Evolutionary conservation across 345 rosid species (phyloP), one percentile per base, ranked within the genome.

Genomic region (Aquilaria malaccensis): DNA sequence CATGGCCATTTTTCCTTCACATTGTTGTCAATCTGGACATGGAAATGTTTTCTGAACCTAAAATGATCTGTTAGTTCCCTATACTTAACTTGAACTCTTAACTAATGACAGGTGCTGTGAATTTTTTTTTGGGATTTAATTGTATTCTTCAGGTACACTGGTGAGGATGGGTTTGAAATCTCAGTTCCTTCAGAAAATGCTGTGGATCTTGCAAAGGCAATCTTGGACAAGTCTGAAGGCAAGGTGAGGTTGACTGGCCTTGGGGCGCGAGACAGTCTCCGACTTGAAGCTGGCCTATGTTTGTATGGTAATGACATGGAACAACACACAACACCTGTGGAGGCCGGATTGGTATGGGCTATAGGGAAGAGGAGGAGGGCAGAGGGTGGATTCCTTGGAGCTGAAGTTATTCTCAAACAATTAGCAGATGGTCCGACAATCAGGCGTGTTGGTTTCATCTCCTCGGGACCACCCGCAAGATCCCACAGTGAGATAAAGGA

Each of bases 141-240:
- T 58, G 10, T 46, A 45, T 57, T 59, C 61, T 73, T 64, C 78
- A 91, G 97, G 74, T 95, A 91, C 68, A 86, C 94, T 3, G 97
- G 97, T 49, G 99, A 95, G 78, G 99, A 95, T 67, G 99, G 99
- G 30, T 91, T 95, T 74, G 99, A 95, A 79, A 95, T 95, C 67
- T 95, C 97, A 0, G 94, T 86, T 56, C 97, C 96, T 63, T 83
- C 89, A 1, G 96, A 95, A 74, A 13, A 85, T 29, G 89, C 88
- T 0, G 83, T 86, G 67, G 96, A 95, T 74, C 80, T 91, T 29
- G 89, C 96, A 29, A 95, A 86, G 79, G 99, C 95, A 54, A 84
- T 88, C 80, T 56, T 95, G 63, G 99, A 91, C 70, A 91, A 88
- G 65, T 95, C 97, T 0, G 96, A 86, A 74, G 94, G 89, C 14